phyloP scores from a whole-genome alignment of 2,329 filamentous ascomycete species.

The Cephalotrichum gorgonifer region DNA sequence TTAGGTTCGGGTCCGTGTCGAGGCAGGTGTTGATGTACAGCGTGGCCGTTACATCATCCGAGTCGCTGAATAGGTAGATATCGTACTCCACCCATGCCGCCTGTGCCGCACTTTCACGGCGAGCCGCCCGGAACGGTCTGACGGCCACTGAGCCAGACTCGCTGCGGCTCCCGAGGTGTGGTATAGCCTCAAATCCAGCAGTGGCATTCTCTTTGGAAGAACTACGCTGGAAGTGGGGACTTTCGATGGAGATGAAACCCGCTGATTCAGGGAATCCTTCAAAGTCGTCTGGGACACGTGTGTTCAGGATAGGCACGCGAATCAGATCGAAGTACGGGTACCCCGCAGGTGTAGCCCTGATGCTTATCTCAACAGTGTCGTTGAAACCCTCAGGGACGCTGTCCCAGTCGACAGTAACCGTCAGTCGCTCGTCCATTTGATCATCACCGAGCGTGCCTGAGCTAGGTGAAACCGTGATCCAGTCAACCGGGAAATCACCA shows the following conservation, averaged over 20 bases:
- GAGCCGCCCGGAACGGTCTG: slow-evolving; percentile 1
- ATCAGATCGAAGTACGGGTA: slow-evolving; percentile 3
- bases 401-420: slow-evolving; percentile 1
- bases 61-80: slow-evolving; percentile 15
- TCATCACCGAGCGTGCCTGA: slow-evolving; percentile 1
- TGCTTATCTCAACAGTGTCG: not conserved
- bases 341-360: not conserved
- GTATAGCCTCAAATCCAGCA: slow-evolving; percentile 13
- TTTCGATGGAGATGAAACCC: slow-evolving; percentile 17
- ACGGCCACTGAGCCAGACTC: slow-evolving; percentile 12
- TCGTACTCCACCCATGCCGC: slow-evolving; percentile 12
- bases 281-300: slow-evolving; percentile 10
- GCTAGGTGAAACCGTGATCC: not conserved
- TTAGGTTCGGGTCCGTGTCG: slow-evolving; percentile 16
- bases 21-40: slow-evolving; percentile 18
- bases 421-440: not conserved
- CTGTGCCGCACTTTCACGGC: slow-evolving; percentile 9
- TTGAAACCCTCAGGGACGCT: not conserved
- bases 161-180: slow-evolving; percentile 18
- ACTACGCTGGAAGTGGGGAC: slow-evolving; percentile 12
- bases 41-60: slow-evolving; percentile 10
- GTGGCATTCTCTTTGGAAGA: not conserved
- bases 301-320: slow-evolving; percentile 2
- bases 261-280: slow-evolving; percentile 17
- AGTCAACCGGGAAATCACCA: slow-evolving; percentile 6